Base-by-base conservation (phyloP, 2,329 filamentous ascomycete species). In the Cladophialophora exuberans region DNA sequence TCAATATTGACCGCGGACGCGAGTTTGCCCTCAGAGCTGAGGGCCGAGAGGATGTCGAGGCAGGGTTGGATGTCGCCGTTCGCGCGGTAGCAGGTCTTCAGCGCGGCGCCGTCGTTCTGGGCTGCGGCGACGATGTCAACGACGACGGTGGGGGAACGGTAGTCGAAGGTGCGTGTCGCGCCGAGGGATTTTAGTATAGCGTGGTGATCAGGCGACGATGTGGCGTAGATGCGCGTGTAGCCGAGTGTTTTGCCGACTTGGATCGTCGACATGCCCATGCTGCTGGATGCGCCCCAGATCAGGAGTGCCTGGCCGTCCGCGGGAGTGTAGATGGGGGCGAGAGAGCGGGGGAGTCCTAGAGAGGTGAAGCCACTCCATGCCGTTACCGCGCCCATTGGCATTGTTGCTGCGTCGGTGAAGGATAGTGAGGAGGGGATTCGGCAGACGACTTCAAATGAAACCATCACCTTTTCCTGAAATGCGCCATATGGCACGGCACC, bases 241-340 rank as follows among this genome's bases (percentile, higher is more conserved):
- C 73, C 74, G 28, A 74, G 66, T 13, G 66, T 66, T 20, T 66
- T 65, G 17, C 76, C 67, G 17, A 69, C 67, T 44, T 77, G 74
- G 6, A 76, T 67, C 1, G 71, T 67, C 13, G 66, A 71, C 33
- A 69, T 67, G 2, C 75, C 74, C 22, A 76, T 70, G 3, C 70
- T 72, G 1, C 70, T 72, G 4, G 72, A 69, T 2, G 70, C 75
- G 28, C 76, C 75, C 72, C 73, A 77, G 17, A 77, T 55, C 22
- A 77, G 54, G 17, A 78, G 61, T 1, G 64, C 65, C 23, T 63
- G 52, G 15, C 67, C 66, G 6, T 63, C 62, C 22, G 50, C 45
- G 0, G 67, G 49, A 7, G 47, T 57, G 35, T 64, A 65, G 30
- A 39, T 51, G 11, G 62, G 63, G 15, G 66, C 58, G 17, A 60